Base-by-base conservation (phyloP, 805 yeast genomes). In the Myxozyma kluyveri region DNA sequence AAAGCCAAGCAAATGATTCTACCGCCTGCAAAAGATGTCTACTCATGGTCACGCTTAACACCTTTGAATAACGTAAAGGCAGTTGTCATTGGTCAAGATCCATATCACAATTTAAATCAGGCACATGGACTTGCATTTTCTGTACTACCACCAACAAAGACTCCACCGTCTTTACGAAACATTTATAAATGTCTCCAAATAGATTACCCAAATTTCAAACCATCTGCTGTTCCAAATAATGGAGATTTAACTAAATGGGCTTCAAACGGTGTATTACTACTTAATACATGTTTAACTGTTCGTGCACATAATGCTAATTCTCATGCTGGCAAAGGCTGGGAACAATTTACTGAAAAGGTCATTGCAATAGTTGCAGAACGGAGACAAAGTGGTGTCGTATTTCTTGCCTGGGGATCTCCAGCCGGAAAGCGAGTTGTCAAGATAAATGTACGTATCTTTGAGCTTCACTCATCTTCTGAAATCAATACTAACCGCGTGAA, bases 111-210 rank as follows among this genome's bases (percentile, higher is more conserved):
- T 67, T 69, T 69, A 61, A 86, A 86, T 66, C 99, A 93, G 68
- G 99, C 99, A 0, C 99, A 93, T 65, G 99, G 99, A 0, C 72
- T 93, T 26, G 98, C 99, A 2, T 93, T 93, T 62, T 86, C 95
- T 19, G 98, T 93, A 1, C 76, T 81, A 50, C 84, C 86, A 29
- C 95, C 96, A 1, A 83, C 88, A 0, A 80, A 81, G 1, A 85
- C 93, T 1, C 98, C 99, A 0, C 93, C 95, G 1, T 88, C 96
- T 1, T 72, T 93, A 51, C 74, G 79, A 44, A 93, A 93, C 65
- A 93, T 93, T 50, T 93, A 84, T 73, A 91, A 88, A 64, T 83
- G 88, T 18, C 69, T 93, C 12, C 69, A 74, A 47, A 74, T 71
- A 29, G 81, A 83, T 57, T 91, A 83, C 61, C 86, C 95, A 0